Percentiles rank a stretch among this genome's conserved stretches.
phyloP scores from a whole-genome alignment of 2,329 filamentous ascomycete species.

The Clarireedia hainanense region DNA sequence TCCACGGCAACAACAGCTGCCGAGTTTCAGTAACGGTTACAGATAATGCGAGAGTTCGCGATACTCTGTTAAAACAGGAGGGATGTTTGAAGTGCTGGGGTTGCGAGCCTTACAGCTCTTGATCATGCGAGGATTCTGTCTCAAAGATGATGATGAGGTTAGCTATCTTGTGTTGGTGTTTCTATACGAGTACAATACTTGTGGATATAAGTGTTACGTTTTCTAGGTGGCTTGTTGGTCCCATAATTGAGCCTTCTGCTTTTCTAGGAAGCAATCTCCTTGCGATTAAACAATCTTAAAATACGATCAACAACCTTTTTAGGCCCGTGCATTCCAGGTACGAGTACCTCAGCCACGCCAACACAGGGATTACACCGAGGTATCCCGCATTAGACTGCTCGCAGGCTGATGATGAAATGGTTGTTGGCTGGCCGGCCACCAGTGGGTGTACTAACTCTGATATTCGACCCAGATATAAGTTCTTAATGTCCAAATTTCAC shows the following conservation, averaged over 20 bases:
- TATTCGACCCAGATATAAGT: too few species aligned
- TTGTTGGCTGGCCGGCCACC: too few species aligned
- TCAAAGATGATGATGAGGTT: neutral
- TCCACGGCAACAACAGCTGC: neutral
- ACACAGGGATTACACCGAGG: neutral
- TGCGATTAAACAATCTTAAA: neutral
- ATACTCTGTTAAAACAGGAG: neutral
- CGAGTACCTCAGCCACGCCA: neutral
- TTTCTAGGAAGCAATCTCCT: neutral
- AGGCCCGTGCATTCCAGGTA: neutral
- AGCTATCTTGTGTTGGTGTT: too few species aligned
- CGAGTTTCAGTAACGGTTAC: neutral
- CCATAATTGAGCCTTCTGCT: neutral
- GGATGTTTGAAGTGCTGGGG: neutral
- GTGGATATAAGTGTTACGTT: too few species aligned
- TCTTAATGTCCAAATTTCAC: too few species aligned
- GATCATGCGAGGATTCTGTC: neutral
- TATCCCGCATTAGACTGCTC: too few species aligned
- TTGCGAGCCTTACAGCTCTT: neutral
- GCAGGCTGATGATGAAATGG: too few species aligned
- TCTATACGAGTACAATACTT: too few species aligned
- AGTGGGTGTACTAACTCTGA: too few species aligned
- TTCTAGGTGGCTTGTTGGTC: neutral
- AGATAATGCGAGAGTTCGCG: neutral
- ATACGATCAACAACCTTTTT: neutral